Base-by-base conservation (phyloP, 768 basidiomycete species). In the Psilocybe cubensis region DNA sequence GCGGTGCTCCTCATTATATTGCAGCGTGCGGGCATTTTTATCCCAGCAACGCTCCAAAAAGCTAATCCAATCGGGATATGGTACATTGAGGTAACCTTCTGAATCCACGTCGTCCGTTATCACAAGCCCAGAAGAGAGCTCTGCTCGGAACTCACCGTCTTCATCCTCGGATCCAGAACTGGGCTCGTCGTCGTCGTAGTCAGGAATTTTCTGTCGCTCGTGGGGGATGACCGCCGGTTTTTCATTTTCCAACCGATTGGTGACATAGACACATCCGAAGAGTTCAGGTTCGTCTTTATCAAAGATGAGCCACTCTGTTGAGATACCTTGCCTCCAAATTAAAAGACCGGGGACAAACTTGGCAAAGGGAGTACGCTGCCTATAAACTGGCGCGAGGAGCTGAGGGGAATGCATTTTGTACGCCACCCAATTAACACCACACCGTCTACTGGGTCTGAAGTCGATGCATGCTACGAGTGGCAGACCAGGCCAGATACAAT, bases 401-500 rank as follows among this genome's bases (percentile, higher is more conserved):
- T 12, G n/a, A 2, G 52, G 52, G 5, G 53, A 23, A 18, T 9
- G 17, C 9, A 14, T 8, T 12, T 25, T 24, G 21, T 25, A n/a
- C n/a, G n/a, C n/a, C 7, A 42, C 47, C 47, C 33, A 55, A 14
- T 46, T 51, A 8, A 46, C 43, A 3, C 59, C 59, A 12, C 31
- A n/a, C 18, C 17, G 28, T 17, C 29, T 24, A 4, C 31, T 40
- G 3, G 28, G 14, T 3, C 5, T 24, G 12, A n/a, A 14, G 8
- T 9, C 18, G 4, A 2, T 17, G 20, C 41, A 60, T 1, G 27
- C 3, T 9, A 18, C 20, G 5, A 45, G 27, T 8, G 58, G 58
- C 4, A 59, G 33, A n/a, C 58, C 52, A 27, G 52, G 58, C 46
- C 58, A 59, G 2, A 54, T 43, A 12, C 44, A 46, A 5, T 33